phyloP scores from a whole-genome alignment of 345 rosid species.

The Syzygium aromaticum region DNA sequence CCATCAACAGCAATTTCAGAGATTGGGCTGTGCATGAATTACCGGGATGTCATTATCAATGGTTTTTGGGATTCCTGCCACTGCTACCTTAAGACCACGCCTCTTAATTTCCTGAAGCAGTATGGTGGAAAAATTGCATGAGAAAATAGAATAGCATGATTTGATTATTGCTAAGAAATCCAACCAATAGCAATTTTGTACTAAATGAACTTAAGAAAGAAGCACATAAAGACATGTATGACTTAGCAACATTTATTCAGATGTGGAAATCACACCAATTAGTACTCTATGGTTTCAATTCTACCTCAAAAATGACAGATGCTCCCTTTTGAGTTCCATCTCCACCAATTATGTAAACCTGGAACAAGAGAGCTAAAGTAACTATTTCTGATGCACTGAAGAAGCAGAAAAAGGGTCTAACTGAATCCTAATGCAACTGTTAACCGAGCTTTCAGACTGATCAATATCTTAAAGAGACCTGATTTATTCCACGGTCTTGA shows the following conservation, averaged over 20 bases:
- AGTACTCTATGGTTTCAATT: neutral
- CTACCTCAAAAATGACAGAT: constrained; percentile 72
- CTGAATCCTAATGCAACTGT: neutral
- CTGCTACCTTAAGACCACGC: constrained; percentile 79
- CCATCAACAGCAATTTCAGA: neutral
- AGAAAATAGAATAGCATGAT: neutral
- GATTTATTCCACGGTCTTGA: constrained; percentile 79
- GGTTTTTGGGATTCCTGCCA: constrained; percentile 85
- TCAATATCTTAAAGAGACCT: constrained; percentile 19
- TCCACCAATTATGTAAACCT: constrained; percentile 87
- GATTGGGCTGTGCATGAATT: neutral
- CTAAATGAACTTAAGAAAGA: neutral
- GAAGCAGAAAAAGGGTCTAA: neutral
- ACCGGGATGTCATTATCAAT: constrained; percentile 91
- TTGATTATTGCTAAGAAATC: neutral
- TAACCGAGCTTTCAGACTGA: neutral
- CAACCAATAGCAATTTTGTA: neutral
- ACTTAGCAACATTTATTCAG: neutral
- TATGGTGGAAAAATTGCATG: neutral
- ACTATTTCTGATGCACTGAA: neutral
- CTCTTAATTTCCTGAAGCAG: constrained; percentile 52
- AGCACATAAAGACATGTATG: neutral
- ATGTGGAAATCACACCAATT: neutral
- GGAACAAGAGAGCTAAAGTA: constrained; percentile 4
- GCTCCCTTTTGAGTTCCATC: constrained; percentile 95